A percentile compares a stretch with the other conserved stretches of the same genome.
These are phyloP conservation scores for Mycosphaerella arachidis DNA, from an alignment of 2,329 filamentous ascomycete species.

Conservation along the genomic window DNA sequence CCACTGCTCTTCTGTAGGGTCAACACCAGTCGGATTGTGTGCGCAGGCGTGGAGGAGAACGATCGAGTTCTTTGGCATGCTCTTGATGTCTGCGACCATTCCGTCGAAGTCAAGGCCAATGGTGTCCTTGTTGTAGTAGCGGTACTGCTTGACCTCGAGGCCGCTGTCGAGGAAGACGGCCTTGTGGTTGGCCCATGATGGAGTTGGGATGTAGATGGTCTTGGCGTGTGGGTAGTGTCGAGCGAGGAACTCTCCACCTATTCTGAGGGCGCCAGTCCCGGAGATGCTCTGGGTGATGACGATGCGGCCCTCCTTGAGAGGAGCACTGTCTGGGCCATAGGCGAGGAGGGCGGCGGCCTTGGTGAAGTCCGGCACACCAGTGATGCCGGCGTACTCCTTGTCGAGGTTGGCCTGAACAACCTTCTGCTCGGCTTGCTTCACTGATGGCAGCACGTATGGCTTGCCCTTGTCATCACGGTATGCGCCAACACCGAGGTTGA, in stretches of 20 bases:
- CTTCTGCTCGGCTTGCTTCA: constrained; percentile 82
- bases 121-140: constrained; percentile 98
- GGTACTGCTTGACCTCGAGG: constrained; percentile 87
- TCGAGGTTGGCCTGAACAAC: constrained; percentile 73
- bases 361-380: constrained; percentile 90
- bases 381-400: constrained; percentile 98
- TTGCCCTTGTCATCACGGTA: constrained; percentile 98
- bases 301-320: constrained; percentile 68
- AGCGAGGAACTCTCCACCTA: constrained; percentile 88
- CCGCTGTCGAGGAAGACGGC: constrained; percentile 93
- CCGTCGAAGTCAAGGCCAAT: constrained; percentile 97
- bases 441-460: constrained; percentile 94
- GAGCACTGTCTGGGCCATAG: constrained; percentile 75
- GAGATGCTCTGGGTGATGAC: constrained; percentile 98
- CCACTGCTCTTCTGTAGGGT: constrained; percentile 91
- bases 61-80: constrained; percentile 77
- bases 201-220: constrained; percentile 93
- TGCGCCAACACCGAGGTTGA: constrained; percentile 96
- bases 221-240: constrained; percentile 88
- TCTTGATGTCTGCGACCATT: constrained; percentile 84
- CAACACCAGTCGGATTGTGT: constrained; percentile 95
- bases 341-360: constrained; percentile 85
- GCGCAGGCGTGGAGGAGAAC: constrained; percentile 95
- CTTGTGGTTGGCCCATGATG: constrained; percentile 97
- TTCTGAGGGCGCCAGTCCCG: constrained; percentile 90